Evolutionary conservation across 345 rosid genomes (phyloP), one percentile per base, ranked within the genome.

Genomic region (Populus deltoides): DNA sequence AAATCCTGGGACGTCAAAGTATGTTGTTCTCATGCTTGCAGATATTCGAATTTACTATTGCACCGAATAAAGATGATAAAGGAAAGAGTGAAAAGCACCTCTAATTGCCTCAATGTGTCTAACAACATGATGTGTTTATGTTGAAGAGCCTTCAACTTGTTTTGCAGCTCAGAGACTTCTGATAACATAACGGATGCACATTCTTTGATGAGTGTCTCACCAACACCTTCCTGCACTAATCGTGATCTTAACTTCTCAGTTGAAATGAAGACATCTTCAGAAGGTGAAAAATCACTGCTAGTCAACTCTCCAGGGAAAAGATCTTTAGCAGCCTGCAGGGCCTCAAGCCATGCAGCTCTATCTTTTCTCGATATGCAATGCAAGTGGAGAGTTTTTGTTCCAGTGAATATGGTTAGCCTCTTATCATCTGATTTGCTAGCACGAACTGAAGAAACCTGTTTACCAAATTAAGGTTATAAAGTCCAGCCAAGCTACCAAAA

Each of bases 391-490:
- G 99, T 96, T 86, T 96, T 96, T 33, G 98, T 93, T 78, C 98
- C 99, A 1, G 97, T 92, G 84, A 92, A 94, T 85, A 96, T 91
- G 55, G 93, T 85, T 47, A 96, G 92, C 90, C 99, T 90, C 81
- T 92, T 97, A 78, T 97, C 99, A 82, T 97, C 98, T 53, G 99
- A 94, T 84, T 91, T 94, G 83, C 98, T 97, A 36, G 95, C 91
- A 43, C 98, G 95, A 74, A 94, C 84, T 27, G 99, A 92, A 81
- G 99, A 91, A 79, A 97, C 99, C 99, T 95, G 90, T 71, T 77
- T 68, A 77, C n/a, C 68, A 77, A 29, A 79, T 71, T 11, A 61
- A 73, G 61, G 12, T 36, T 71, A 59, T 31, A 31, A 83, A 79
- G 67, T 70, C 68, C 17, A 36, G 66, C 38, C 67, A 72, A 61